phyloP scores from a whole-genome alignment of 768 basidiomycete species.

The Pisolithus marmoratus region DNA sequence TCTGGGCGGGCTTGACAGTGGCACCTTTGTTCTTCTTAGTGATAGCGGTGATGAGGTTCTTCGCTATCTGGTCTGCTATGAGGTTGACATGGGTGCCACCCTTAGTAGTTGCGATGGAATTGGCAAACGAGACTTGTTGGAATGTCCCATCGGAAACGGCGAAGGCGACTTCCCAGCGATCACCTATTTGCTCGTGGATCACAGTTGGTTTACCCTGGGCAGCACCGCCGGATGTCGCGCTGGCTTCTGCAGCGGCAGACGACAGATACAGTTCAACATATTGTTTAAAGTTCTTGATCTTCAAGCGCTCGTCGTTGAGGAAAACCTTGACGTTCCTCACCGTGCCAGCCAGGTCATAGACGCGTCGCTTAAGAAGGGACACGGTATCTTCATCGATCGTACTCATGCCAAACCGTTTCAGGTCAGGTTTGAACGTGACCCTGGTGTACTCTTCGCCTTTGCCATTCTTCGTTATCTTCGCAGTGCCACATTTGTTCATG shows the following conservation, averaged over 20 bases:
- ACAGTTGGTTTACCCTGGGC: conserved; percentile 70
- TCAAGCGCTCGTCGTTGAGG: conserved; percentile 86
- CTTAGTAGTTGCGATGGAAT: conserved; percentile 94
- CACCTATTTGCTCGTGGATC: conserved; percentile 73
- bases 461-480: conserved; percentile 90
- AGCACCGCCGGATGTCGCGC: conserved; percentile 71
- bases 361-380: conserved; percentile 84
- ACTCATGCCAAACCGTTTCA: conserved; percentile 89
- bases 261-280: conserved; percentile 93
- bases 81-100: conserved; percentile 90
- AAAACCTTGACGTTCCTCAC: conserved; percentile 89
- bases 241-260: conserved; percentile 65
- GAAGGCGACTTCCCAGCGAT: conserved; percentile 94
- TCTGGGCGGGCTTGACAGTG: conserved; percentile 86
- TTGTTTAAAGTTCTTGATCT: conserved; percentile 93
- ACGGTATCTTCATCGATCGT: conserved; percentile 87
- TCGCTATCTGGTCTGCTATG: conserved; percentile 86
- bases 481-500: conserved; percentile 81
- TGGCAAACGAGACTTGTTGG: conserved; percentile 96
- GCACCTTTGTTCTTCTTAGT: conserved; percentile 97
- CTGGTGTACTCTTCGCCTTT: conserved; percentile 88
- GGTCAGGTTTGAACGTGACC: conserved; percentile 90
- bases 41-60: conserved; percentile 74
- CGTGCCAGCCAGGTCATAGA: conserved; percentile 97
- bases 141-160: conserved; percentile 88